Base-by-base conservation (phyloP, 164 flowering plant species). In the Kingdonia uniflora region DNA sequence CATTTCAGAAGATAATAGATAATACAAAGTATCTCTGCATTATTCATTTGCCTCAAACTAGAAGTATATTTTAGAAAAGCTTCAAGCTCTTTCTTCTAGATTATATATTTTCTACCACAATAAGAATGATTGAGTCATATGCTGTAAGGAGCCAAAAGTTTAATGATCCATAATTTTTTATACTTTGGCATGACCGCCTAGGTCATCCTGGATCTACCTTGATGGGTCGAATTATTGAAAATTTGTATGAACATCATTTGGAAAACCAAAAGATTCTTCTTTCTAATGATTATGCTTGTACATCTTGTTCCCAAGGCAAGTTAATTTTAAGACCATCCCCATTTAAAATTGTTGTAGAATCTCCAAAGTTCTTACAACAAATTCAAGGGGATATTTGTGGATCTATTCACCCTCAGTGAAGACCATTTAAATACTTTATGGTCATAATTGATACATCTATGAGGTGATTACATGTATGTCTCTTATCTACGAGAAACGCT, bases 311-410 rank as follows among this genome's bases (percentile, higher is more conserved):
- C 0, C 22, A 8, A 35, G 41, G 54, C 1, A 51, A 51, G 5
- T 29, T 51, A 2, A 51, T 51, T 5, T 16, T 12, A 2, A 35
- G 21, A 37, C 42, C 54, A 16, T 51, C 14, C 1, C 19, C 14
- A 13, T n/a, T 2, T 33, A 51, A 51, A 14, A 7, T 33, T 12
- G 1, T 11, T 2, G 3, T 1, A 7, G 42, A 51, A 10, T 51
- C 54, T 0, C 54, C 23, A 17, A 8, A 22, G 0, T 51, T 51
- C 15, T 14, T 51, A 11, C 54, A 51, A 37, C 5, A n/a, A 25
- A 52, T 52, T 20, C 45, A 39, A 14, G 33, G 51, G 0, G 51
- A 49, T 21, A 20, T 52, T 14, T 52, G 43, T 52, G 44, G 55
- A 11, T 42, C 16, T 0, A 39, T 52, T 1, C 44, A 52, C 25